phyloP scores from a whole-genome alignment of 2,329 filamentous ascomycete species.

The Colletotrichum sojae region DNA sequence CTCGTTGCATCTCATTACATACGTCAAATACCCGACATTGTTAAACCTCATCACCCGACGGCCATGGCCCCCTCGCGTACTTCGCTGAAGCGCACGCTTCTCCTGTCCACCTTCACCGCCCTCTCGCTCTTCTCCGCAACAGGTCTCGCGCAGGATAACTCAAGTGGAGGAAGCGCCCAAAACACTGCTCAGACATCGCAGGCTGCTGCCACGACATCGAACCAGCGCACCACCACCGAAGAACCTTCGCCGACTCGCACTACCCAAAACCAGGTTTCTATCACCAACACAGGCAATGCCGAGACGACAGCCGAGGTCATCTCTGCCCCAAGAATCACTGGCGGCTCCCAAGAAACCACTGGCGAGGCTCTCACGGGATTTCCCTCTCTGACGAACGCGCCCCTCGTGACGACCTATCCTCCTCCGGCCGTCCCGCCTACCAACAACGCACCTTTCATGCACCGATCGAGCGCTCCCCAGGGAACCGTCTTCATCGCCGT shows the following conservation, averaged over 20 bases:
- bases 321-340: conserved; percentile 43
- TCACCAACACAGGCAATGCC: conserved; percentile 43
- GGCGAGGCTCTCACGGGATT: conserved; percentile 50
- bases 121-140: conserved; percentile 49
- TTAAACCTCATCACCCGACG: background rate
- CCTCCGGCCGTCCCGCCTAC: conserved; percentile 86
- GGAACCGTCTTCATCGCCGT: conserved; percentile 98
- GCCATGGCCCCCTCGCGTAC: conserved; percentile 35
- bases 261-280: conserved; percentile 39
- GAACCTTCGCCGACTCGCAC: conserved; percentile 33
- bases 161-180: conserved; percentile 16
- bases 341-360: conserved; percentile 40
- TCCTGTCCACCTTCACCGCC: conserved; percentile 85
- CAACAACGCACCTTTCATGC: conserved; percentile 90
- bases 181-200: conserved; percentile 23
- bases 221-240: conserved; percentile 37
- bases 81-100: conserved; percentile 58
- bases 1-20: background rate
- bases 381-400: conserved; percentile 59
- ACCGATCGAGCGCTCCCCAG: conserved; percentile 85
- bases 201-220: conserved; percentile 27
- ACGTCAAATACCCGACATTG: background rate
- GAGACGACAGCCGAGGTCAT: conserved; percentile 38
- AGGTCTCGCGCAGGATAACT: conserved; percentile 51
- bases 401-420: conserved; percentile 71